Conservation (phyloP, 768 basidiomycete species). For the Paxillus ammoniavirescens region DNA sequence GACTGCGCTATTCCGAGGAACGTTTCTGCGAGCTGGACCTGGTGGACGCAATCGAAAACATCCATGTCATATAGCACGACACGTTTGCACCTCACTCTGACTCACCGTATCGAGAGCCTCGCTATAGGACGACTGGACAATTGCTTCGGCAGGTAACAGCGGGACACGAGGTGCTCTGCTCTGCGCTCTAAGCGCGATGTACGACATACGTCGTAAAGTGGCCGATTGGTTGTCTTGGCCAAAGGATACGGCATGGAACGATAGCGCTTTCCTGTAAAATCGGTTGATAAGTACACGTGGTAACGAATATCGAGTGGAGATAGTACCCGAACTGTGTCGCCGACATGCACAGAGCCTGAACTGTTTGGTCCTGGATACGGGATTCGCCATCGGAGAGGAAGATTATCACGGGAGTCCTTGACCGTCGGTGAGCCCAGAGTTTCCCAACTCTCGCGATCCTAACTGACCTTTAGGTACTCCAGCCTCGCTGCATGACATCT, state of each 20-base stretch:
- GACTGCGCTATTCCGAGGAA: slow-evolving; percentile 55
- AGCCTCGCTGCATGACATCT: slow-evolving; percentile 37
- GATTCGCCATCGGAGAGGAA: slow-evolving; percentile 40
- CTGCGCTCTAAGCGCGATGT: slow-evolving; percentile 44
- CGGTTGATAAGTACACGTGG: too few relatives aligned
- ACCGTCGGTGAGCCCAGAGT: neutral
- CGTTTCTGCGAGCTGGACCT: slow-evolving; percentile 51
- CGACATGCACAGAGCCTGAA: slow-evolving; percentile 37
- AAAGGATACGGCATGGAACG: slow-evolving; percentile 51
- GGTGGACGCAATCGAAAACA: neutral
- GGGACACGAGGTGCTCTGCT: slow-evolving; percentile 37
- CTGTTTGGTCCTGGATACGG: slow-evolving; percentile 27
- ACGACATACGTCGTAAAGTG: slow-evolving; percentile 42
- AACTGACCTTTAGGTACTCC: slow-evolving; percentile 45
- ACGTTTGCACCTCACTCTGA: neutral
- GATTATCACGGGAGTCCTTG: slow-evolving; percentile 18
- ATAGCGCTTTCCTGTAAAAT: slow-evolving; percentile 41
- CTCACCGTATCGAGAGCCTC: slow-evolving; percentile 46
- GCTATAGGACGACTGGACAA: slow-evolving; percentile 40
- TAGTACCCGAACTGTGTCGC: slow-evolving; percentile 40
- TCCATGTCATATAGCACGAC: too few relatives aligned
- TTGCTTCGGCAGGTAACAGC: slow-evolving; percentile 23
- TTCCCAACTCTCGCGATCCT: neutral
- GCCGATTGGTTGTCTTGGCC: slow-evolving; percentile 26
- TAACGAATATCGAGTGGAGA: too few relatives aligned